These are phyloP conservation scores for Eucommia ulmoides DNA, from an alignment of 257 asterid genomes.

Conservation along the genomic window DNA sequence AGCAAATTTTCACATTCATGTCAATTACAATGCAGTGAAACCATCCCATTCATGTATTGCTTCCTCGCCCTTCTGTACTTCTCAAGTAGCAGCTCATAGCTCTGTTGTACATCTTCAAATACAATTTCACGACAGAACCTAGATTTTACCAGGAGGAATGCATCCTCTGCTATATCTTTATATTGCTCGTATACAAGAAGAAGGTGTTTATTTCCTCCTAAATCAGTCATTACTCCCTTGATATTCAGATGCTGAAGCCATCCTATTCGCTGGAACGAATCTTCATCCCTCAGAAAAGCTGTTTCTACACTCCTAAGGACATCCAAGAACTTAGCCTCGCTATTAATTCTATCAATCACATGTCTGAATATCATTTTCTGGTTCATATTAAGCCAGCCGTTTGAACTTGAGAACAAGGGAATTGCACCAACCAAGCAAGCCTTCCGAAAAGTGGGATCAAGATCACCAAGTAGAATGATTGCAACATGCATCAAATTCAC, in stretches of 20 bases:
- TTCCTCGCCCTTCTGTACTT: conserved; percentile 51
- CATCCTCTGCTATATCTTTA: conserved; percentile 27
- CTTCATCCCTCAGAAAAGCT: conserved; percentile 35
- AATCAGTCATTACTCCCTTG: conserved; percentile 20
- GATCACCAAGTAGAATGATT: conserved; percentile 41
- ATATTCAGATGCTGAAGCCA: conserved; percentile 43
- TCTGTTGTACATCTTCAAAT: conserved; percentile 31
- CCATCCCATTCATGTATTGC: conserved; percentile 60
- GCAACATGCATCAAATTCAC: conserved; percentile 44
- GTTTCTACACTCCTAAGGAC: conserved; percentile 26
- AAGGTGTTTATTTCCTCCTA: conserved; percentile 16
- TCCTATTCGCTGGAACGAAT: conserved; percentile 38
- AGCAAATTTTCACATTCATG: too few relatives aligned
- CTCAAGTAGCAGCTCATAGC: conserved; percentile 38
- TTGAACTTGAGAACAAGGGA: conserved; percentile 18
- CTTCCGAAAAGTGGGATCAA: conserved; percentile 45
- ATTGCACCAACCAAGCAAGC: conserved; percentile 69
- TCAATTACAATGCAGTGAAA: conserved; percentile 27
- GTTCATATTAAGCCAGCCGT: conserved; percentile 25
- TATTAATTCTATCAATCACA: conserved; percentile 27
- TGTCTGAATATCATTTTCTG: conserved; percentile 32
- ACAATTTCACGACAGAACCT: conserved; percentile 40
- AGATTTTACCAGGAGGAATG: conserved; percentile 27
- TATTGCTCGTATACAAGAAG: conserved; percentile 15
- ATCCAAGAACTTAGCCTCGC: conserved; percentile 29